Evolutionary conservation across 805 yeast species (phyloP).

Genomic region (Maudiozyma serrabonitensis): DNA sequence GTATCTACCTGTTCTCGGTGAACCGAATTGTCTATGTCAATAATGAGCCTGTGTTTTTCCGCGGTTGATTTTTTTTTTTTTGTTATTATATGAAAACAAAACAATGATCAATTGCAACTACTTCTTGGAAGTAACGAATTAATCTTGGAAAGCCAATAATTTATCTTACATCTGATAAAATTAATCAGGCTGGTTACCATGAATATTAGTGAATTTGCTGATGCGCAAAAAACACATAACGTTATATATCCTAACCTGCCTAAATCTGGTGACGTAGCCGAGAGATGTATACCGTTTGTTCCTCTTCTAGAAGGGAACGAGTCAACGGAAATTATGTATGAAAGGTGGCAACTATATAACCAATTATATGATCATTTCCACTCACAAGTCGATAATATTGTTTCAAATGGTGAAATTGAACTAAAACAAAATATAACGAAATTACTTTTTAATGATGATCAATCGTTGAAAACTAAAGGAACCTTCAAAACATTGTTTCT

Average conservation of each 20-base stretch:
- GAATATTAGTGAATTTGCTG: constrained; percentile 25
- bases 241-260: constrained; percentile 14
- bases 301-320: constrained; percentile 37
- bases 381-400: constrained; percentile 22
- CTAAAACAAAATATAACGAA: constrained; percentile 27
- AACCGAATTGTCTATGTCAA: too few relatives aligned
- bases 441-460: constrained; percentile 10
- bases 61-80: too few relatives aligned
- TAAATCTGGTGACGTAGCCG: neutral
- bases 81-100: too few relatives aligned
- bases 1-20: too few relatives aligned
- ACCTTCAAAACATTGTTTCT: constrained; percentile 31
- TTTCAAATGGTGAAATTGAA: constrained; percentile 28
- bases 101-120: too few relatives aligned
- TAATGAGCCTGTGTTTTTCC: too few relatives aligned
- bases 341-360: constrained; percentile 35
- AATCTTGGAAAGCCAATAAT: too few relatives aligned
- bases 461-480: neutral
- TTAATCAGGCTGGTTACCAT: neutral
- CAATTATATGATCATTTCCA: constrained; percentile 27
- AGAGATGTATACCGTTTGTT: constrained; percentile 32
- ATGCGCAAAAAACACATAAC: constrained; percentile 26
- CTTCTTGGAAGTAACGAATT: too few relatives aligned
- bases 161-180: neutral
- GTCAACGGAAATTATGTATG: constrained; percentile 27